phyloP scores from a whole-genome alignment of 352 stramenopile species.

The Globisporangium sylvaticum region DNA sequence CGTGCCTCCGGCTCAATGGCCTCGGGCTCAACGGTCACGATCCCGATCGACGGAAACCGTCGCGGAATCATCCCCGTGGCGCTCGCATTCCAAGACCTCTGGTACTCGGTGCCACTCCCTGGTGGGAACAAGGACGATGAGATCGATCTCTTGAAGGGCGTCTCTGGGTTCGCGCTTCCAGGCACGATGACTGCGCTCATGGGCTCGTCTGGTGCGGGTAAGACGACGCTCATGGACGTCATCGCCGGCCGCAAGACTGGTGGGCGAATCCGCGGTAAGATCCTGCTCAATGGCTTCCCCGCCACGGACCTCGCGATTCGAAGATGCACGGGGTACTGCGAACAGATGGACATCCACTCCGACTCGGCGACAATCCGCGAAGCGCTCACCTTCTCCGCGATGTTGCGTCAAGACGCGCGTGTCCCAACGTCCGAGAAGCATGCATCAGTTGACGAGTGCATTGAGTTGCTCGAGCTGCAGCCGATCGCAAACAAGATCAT shows the following conservation, averaged over 20 bases:
- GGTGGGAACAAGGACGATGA: conserved; percentile 30
- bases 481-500: conserved; percentile 56
- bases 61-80: conserved; percentile 30
- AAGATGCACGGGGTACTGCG: conserved; percentile 51
- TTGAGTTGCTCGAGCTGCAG: conserved; percentile 47
- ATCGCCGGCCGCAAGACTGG: conserved; percentile 90
- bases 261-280: conserved; percentile 68
- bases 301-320: conserved; percentile 48
- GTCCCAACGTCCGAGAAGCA: conserved; percentile 33
- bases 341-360: conserved; percentile 90
- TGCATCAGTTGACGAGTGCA: conserved; percentile 47
- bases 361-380: conserved; percentile 88
- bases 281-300: conserved; percentile 51
- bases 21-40: conserved; percentile 15
- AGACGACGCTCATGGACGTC: conserved; percentile 94
- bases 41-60: conserved; percentile 10
- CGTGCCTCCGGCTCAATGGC: neutral
- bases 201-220: conserved; percentile 76
- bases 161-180: conserved; percentile 59
- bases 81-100: conserved; percentile 49
- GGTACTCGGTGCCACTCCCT: conserved; percentile 51
- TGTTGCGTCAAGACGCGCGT: conserved; percentile 50
- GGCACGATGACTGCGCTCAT: conserved; percentile 73
- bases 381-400: conserved; percentile 87
- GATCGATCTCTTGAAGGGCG: conserved; percentile 78